Percentiles rank a stretch among this genome's conserved stretches.
Evolutionary conservation across 164 flowering plant genomes (phyloP).

Genomic region (Magnolia changhungtana): DNA sequence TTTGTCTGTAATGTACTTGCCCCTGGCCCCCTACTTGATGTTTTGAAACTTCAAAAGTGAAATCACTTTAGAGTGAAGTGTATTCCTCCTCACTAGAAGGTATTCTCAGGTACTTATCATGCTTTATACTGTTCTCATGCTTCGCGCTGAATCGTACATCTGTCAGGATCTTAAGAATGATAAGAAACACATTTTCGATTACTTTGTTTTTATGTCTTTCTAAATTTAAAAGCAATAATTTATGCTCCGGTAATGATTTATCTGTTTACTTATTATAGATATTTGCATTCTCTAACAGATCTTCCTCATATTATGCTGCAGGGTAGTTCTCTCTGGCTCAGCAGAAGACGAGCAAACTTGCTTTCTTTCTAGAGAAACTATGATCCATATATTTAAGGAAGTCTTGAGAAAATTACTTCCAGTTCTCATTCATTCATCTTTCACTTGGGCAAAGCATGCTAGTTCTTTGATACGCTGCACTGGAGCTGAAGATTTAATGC

Average conservation of each 20-base stretch:
- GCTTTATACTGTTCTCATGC: no score
- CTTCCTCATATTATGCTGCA: conserved; percentile 32
- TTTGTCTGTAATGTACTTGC: no score
- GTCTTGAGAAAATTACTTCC: conserved; percentile 37
- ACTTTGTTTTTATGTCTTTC: not conserved
- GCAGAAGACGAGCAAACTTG: conserved; percentile 37
- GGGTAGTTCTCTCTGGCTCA: conserved; percentile 76
- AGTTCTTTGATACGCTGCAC: conserved; percentile 28
- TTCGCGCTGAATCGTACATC: no score
- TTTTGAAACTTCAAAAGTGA: no score
- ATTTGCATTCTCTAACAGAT: not conserved
- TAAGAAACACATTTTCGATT: not conserved
- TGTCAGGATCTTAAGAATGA: no score
- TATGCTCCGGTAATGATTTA: not conserved
- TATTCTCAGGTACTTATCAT: no score
- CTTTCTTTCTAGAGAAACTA: conserved; percentile 52
- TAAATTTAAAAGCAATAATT: not conserved
- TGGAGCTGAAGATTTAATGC: conserved; percentile 13
- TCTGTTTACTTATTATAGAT: not conserved
- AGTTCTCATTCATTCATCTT: conserved; percentile 53
- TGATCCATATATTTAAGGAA: conserved; percentile 42
- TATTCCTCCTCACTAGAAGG: no score
- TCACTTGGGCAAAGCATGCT: conserved; percentile 51
- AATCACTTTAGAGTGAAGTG: no score
- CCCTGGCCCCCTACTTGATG: no score